Conservation (phyloP, 805 yeast genomes). For the Pichia sporocuriosa region DNA sequence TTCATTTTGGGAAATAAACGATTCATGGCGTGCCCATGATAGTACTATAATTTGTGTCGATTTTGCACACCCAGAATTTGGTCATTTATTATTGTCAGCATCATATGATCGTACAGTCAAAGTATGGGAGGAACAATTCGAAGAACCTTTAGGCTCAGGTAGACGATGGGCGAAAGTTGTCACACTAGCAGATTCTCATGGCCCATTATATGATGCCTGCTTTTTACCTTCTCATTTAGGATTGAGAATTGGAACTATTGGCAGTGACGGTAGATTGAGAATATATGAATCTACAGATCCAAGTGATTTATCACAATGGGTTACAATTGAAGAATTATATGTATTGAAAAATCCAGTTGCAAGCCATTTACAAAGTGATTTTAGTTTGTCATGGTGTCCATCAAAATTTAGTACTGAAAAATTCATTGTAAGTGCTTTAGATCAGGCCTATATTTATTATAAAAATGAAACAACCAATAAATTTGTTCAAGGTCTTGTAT, state of each 20-base stretch:
- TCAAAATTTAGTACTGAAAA: conserved; percentile 77
- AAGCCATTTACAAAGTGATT: conserved; percentile 75
- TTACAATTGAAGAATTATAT: conserved; percentile 62
- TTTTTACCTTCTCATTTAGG: conserved; percentile 87
- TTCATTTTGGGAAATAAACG: conserved; percentile 76
- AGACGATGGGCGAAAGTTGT: conserved; percentile 74
- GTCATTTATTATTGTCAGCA: conserved; percentile 78
- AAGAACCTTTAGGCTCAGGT: conserved; percentile 70
- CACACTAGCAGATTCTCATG: conserved; percentile 77
- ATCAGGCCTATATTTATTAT: conserved; percentile 75
- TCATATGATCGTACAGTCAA: conserved; percentile 86
- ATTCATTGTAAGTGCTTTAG: conserved; percentile 76
- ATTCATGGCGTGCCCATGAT: conserved; percentile 95
- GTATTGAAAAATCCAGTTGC: conserved; percentile 68
- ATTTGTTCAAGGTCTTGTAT: conserved; percentile 49
- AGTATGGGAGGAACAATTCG: conserved; percentile 85
- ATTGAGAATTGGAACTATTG: conserved; percentile 75
- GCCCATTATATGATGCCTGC: conserved; percentile 83
- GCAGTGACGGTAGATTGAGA: conserved; percentile 80
- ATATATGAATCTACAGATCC: conserved; percentile 88
- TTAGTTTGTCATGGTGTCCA: conserved; percentile 86
- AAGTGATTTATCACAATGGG: conserved; percentile 79
- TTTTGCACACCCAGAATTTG: conserved; percentile 95
- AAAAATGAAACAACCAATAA: conserved; percentile 41
- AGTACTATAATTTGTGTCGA: conserved; percentile 72